phyloP scores from a whole-genome alignment of 1,284 basidiomycete species.

The Heliocybe sulcata region DNA sequence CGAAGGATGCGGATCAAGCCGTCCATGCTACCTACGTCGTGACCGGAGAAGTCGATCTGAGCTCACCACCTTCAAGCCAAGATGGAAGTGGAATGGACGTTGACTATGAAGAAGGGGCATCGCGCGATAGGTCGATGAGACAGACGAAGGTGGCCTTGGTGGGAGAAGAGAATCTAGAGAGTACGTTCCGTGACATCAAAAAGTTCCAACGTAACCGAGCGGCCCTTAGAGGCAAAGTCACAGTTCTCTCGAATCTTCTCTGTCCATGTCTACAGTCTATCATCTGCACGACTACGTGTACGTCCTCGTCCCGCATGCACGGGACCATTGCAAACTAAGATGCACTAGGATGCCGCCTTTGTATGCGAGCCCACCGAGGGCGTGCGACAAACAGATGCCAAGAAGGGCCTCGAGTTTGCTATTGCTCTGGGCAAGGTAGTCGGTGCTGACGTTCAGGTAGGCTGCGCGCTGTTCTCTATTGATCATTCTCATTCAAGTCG shows the following conservation, averaged over 20 bases:
- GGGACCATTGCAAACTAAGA: background rate
- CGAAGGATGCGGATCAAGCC: slow-evolving; percentile 28
- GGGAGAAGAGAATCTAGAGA: slow-evolving; percentile 48
- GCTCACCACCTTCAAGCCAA: slow-evolving; percentile 10
- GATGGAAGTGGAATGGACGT: slow-evolving; percentile 36
- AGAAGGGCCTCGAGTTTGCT: slow-evolving; percentile 34
- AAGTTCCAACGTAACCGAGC: slow-evolving; percentile 3
- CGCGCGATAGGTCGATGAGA: slow-evolving; percentile 25
- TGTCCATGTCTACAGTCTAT: slow-evolving; percentile 60
- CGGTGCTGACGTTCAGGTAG: slow-evolving; percentile 43
- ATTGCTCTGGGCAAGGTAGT: slow-evolving; percentile 41
- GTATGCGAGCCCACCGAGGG: slow-evolving; percentile 42
- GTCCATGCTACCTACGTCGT: slow-evolving; percentile 62
- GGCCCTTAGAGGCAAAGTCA: slow-evolving; percentile 36
- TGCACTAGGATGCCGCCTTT: slow-evolving; percentile 47
- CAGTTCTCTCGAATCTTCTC: slow-evolving; percentile 42
- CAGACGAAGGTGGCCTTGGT: slow-evolving; percentile 44
- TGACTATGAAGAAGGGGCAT: slow-evolving; percentile 19
- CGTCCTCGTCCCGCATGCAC: slow-evolving; percentile 15
- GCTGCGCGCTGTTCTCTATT: background rate
- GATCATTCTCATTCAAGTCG: background rate
- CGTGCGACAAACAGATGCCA: slow-evolving; percentile 42
- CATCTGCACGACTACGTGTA: slow-evolving; percentile 52
- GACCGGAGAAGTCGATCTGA: slow-evolving; percentile 32
- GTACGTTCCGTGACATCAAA: slow-evolving; percentile 28